Percentiles rank a stretch among this genome's conserved stretches.
Conservation (phyloP, 805 yeast genomes). For the Pichia phayaonensis region DNA sequence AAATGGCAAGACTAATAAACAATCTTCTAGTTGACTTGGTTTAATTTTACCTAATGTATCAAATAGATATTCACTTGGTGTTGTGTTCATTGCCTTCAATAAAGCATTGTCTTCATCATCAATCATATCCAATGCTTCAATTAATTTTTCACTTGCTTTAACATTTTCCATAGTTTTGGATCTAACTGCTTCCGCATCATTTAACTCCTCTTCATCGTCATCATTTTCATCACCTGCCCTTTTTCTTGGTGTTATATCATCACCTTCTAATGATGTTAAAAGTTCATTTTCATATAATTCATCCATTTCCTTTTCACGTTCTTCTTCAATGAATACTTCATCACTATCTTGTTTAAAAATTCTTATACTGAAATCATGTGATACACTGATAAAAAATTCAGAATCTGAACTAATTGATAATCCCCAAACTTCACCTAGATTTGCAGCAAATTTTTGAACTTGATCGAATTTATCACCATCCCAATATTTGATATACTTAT, state of each 20-base stretch:
- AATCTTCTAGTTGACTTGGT: conserved; percentile 87
- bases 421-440: conserved; percentile 92
- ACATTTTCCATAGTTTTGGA: conserved; percentile 85
- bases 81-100: conserved; percentile 60
- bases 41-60: conserved; percentile 62
- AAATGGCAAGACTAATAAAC: conserved; percentile 83
- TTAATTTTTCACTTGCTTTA: conserved; percentile 87
- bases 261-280: conserved; percentile 61
- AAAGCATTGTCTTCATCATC: conserved; percentile 65
- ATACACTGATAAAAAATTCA: conserved; percentile 63
- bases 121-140: conserved; percentile 88
- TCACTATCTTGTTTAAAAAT: conserved; percentile 93
- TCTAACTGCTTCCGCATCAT: conserved; percentile 57
- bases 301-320: conserved; percentile 91
- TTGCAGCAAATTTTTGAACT: conserved; percentile 78
- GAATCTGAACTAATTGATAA: conserved; percentile 72
- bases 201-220: conserved; percentile 35
- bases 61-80: conserved; percentile 75
- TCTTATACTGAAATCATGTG: conserved; percentile 91
- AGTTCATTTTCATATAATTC: conserved; percentile 81
- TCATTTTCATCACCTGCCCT: conserved; percentile 28
- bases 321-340: conserved; percentile 95
- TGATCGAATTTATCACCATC: conserved; percentile 97
- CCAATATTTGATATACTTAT: conserved; percentile 89
- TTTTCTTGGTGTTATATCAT: conserved; percentile 31